These are phyloP conservation scores for Boletus rufocinnamomeus DNA, from an alignment of 768 basidiomycete genomes.

Conservation along the genomic window DNA sequence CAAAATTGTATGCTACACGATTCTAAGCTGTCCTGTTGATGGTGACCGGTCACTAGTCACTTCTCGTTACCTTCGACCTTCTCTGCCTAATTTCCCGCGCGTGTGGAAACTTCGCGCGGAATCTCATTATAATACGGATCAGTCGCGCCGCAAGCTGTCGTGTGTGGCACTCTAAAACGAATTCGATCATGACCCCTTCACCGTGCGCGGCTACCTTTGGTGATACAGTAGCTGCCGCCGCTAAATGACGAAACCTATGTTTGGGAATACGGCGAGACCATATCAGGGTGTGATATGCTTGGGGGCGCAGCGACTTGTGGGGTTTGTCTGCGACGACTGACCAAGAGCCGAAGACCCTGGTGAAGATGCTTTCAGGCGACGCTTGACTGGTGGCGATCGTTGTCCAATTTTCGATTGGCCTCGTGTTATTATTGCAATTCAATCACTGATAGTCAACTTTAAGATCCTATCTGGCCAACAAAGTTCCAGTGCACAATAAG, in stretches of 20 bases:
- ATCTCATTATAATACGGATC: slow-evolving; percentile 12
- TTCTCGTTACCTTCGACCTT: slow-evolving; percentile 3
- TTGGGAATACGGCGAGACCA: slow-evolving; percentile 5
- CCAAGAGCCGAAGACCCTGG: slow-evolving; percentile 21
- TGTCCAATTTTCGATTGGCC: slow-evolving; percentile 15
- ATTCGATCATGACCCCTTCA: slow-evolving; percentile 11
- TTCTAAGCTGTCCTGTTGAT: slow-evolving; percentile 7
- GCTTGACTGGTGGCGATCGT: slow-evolving; percentile 23
- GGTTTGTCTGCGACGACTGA: slow-evolving; percentile 7
- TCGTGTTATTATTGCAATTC: slow-evolving; percentile 24
- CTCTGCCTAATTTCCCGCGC: not conserved
- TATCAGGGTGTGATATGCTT: slow-evolving; percentile 13
- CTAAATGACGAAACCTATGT: not conserved
- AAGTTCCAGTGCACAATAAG: slow-evolving; percentile 4
- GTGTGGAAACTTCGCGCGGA: slow-evolving; percentile 9
- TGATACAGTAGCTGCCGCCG: slow-evolving; percentile 6
- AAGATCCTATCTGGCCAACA: slow-evolving; percentile 18
- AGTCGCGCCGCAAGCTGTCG: slow-evolving; percentile 12
- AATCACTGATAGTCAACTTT: slow-evolving; percentile 15
- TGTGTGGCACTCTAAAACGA: slow-evolving; percentile 9
- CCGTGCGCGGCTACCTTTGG: slow-evolving; percentile 19
- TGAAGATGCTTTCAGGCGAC: slow-evolving; percentile 17
- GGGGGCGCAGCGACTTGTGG: slow-evolving; percentile 11
- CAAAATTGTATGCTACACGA: slow-evolving; percentile 10
- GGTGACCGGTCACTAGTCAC: slow-evolving; percentile 7